Percentiles rank a stretch among this genome's conserved stretches.
Evolutionary conservation across 2,329 filamentous ascomycete species (phyloP).

Genomic region (Coccinonectria pachysandricola): DNA sequence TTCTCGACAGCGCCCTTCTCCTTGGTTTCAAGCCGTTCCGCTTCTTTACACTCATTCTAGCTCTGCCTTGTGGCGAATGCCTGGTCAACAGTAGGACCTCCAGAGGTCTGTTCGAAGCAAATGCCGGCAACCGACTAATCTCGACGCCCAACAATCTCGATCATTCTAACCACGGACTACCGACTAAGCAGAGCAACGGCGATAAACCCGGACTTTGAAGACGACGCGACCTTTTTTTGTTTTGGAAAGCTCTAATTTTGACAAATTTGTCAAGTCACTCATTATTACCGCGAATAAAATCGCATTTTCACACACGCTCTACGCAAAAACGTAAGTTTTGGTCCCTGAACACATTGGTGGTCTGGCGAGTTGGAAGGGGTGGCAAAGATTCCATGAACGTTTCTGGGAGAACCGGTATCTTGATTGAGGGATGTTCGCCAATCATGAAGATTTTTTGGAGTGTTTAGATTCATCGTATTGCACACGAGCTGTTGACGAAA

Average conservation of each 20-base stretch:
- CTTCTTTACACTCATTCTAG: too few relatives aligned
- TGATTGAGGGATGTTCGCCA: too few relatives aligned
- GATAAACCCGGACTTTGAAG: too few relatives aligned
- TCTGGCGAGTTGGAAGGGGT: too few relatives aligned
- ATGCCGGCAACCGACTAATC: conserved; percentile 23
- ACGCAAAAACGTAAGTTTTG: conserved; percentile 20
- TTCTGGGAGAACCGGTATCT: too few relatives aligned
- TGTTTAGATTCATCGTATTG: too few relatives aligned
- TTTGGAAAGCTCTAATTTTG: conserved; percentile 21
- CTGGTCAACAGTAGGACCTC: conserved; percentile 19
- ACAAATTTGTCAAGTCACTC: conserved; percentile 39
- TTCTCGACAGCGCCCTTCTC: conserved; percentile 21
- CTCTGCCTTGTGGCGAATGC: too few relatives aligned
- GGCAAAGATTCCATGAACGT: too few relatives aligned
- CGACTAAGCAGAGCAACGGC: too few relatives aligned
- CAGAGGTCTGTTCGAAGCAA: conserved; percentile 22
- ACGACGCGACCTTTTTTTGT: conserved; percentile 19
- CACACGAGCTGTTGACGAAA: too few relatives aligned
- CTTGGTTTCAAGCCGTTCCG: conserved; percentile 15
- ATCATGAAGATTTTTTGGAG: too few relatives aligned
- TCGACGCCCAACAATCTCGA: conserved; percentile 15
- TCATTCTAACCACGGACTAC: too few relatives aligned
- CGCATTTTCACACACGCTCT: conserved; percentile 20
- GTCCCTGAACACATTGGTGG: not conserved
- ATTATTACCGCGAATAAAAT: conserved; percentile 25